These are phyloP conservation scores for Penicillium coffeae DNA, from an alignment of 495 filamentous ascomycete species.

Conservation along the genomic window DNA sequence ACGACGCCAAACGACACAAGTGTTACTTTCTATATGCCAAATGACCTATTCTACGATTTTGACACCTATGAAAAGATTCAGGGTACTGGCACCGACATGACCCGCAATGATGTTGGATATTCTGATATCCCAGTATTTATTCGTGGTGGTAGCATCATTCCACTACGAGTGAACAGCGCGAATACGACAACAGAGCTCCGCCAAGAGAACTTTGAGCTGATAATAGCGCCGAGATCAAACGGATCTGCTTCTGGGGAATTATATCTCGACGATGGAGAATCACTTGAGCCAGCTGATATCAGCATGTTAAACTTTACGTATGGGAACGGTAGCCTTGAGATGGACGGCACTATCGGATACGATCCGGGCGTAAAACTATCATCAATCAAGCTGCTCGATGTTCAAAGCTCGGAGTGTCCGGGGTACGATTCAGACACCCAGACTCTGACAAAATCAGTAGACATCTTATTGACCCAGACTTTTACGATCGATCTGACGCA, in stretches of 20 bases:
- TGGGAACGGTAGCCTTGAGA: slow-evolving; percentile 40
- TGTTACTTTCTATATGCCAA: slow-evolving; percentile 69
- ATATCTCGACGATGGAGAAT: slow-evolving; percentile 59
- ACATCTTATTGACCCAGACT: background rate
- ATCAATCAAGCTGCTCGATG: background rate
- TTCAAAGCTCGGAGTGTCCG: background rate
- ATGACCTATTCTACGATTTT: slow-evolving; percentile 74
- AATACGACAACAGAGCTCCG: slow-evolving; percentile 68
- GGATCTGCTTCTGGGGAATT: slow-evolving; percentile 47
- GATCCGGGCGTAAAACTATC: slow-evolving; percentile 1
- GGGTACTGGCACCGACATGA: slow-evolving; percentile 50
- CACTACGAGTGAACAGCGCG: slow-evolving; percentile 53
- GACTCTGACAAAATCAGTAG: background rate
- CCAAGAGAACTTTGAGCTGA: slow-evolving; percentile 60
- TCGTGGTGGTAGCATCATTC: slow-evolving; percentile 64
- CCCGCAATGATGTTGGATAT: slow-evolving; percentile 44
- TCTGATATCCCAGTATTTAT: slow-evolving; percentile 68
- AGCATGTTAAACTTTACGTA: slow-evolving; percentile 52
- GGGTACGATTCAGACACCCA: background rate
- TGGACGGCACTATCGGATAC: slow-evolving; percentile 50
- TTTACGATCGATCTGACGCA: background rate
- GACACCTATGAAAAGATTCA: slow-evolving; percentile 54
- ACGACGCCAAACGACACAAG: slow-evolving; percentile 59
- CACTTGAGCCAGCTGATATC: slow-evolving; percentile 43
- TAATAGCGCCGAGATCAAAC: slow-evolving; percentile 56